Evolutionary conservation across 805 yeast species (phyloP).

Genomic region (Starmerella stigmatis): DNA sequence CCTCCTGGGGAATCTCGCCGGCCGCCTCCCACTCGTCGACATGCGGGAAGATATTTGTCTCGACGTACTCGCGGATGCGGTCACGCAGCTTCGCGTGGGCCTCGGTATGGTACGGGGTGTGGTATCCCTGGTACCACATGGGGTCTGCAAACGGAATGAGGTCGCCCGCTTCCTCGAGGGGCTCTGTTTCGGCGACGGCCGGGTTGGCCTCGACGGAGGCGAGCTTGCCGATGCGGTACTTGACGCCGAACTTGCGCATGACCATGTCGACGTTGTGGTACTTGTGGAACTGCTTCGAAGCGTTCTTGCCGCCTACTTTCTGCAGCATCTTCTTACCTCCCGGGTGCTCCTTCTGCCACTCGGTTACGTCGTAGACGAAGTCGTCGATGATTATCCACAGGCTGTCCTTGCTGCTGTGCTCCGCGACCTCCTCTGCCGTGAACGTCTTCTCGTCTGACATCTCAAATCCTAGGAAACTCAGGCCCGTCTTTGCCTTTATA

Average conservation of each 20-base stretch:
- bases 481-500: too few species aligned
- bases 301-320: conserved; percentile 71
- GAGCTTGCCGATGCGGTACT: conserved; percentile 29
- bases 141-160: conserved; percentile 37
- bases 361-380: conserved; percentile 65
- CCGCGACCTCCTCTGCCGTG: conserved; percentile 42
- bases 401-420: conserved; percentile 65
- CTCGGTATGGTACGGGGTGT: conserved; percentile 33
- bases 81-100: conserved; percentile 33
- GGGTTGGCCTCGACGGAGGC: conserved; percentile 14
- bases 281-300: conserved; percentile 53
- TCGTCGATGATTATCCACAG: conserved; percentile 78
- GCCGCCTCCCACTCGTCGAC: conserved; percentile 37
- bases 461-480: too few species aligned
- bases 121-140: conserved; percentile 37
- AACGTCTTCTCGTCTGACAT: conserved; percentile 16
- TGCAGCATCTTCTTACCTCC: conserved; percentile 64
- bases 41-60: conserved; percentile 32
- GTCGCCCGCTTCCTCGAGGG: conserved; percentile 25
- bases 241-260: conserved; percentile 30
- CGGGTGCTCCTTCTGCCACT: conserved; percentile 70
- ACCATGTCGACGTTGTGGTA: conserved; percentile 36
- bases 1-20: conserved; percentile 29
- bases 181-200: conserved; percentile 17
- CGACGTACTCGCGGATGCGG: conserved; percentile 35